Percentiles rank a stretch among this genome's conserved stretches.
These are phyloP conservation scores for Aspergillus ochraceus DNA, from an alignment of 2,329 filamentous ascomycete species.

Conservation along the genomic window DNA sequence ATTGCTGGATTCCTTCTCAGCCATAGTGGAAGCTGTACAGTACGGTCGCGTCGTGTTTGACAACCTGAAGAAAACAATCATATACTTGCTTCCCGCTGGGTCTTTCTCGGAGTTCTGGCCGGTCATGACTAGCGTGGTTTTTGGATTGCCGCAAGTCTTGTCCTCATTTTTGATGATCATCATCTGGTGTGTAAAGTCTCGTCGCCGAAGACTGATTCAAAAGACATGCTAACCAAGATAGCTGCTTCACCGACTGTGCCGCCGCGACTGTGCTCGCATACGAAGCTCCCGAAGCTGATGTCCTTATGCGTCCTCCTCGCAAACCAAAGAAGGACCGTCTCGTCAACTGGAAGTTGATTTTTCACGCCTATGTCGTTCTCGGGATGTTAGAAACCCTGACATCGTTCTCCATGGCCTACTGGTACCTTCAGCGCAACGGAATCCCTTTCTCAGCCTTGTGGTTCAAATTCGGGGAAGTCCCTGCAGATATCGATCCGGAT, in stretches of 20 bases:
- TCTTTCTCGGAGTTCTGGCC: conserved; percentile 77
- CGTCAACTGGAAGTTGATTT: conserved; percentile 70
- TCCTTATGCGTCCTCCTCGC: conserved; percentile 68
- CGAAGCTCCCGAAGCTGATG: conserved; percentile 73
- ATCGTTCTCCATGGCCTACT: conserved; percentile 66
- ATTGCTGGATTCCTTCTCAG: conserved; percentile 67
- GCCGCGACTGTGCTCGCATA: conserved; percentile 73
- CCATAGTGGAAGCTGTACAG: conserved; percentile 69
- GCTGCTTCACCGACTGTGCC: conserved; percentile 74
- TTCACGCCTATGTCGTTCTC: conserved; percentile 71
- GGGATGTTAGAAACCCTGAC: conserved; percentile 63
- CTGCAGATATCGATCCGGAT: conserved; percentile 50
- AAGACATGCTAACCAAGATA: background rate
- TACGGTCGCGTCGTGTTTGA: conserved; percentile 74
- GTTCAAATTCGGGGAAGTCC: conserved; percentile 65
- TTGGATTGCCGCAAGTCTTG: conserved; percentile 71
- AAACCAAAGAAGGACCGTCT: conserved; percentile 69
- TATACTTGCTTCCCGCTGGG: conserved; percentile 72
- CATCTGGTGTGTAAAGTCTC: conserved; percentile 50
- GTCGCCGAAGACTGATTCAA: background rate
- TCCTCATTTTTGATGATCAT: conserved; percentile 73
- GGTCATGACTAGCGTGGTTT: conserved; percentile 69
- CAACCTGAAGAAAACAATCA: conserved; percentile 74
- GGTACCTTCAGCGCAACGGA: conserved; percentile 60
- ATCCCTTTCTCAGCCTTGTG: conserved; percentile 65